phyloP scores from a whole-genome alignment of 2,329 filamentous ascomycete genomes.

The Lithohypha guttulata region DNA sequence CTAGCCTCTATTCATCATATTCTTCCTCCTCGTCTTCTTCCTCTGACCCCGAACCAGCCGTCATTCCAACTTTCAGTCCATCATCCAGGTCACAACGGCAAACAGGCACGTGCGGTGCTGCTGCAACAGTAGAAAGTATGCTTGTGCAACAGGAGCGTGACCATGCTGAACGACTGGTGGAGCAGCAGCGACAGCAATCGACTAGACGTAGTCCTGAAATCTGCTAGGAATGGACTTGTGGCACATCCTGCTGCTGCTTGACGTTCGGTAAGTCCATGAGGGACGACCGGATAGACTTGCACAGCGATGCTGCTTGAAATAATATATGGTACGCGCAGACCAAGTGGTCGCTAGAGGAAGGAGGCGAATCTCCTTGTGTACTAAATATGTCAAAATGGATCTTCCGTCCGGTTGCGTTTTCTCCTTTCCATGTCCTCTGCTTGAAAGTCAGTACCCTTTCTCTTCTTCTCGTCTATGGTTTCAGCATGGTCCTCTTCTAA shows the following conservation, averaged over 20 bases:
- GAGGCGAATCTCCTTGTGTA: not conserved
- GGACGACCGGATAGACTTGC: not conserved
- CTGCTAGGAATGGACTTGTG: slow-evolving; percentile 9
- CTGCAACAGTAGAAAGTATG: not conserved
- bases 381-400: not conserved
- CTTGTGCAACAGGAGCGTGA: slow-evolving; percentile 1
- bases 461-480: slow-evolving; percentile 3
- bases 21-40: slow-evolving; percentile 1
- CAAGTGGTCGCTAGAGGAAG: not conserved
- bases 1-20: not conserved
- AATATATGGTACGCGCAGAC: not conserved
- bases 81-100: too few relatives aligned
- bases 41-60: not conserved
- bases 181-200: not conserved
- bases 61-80: too few relatives aligned
- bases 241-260: slow-evolving; percentile 13
- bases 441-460: slow-evolving; percentile 1
- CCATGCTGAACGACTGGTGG: not conserved
- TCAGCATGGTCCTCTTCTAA: slow-evolving; percentile 26
- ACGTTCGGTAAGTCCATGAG: slow-evolving; percentile 16
- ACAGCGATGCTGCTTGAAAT: not conserved
- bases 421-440: not conserved
- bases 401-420: slow-evolving; percentile 4
- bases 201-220: not conserved
- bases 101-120: not conserved